Percentiles rank a stretch among this genome's conserved stretches.
phyloP scores from a whole-genome alignment of 305 asterid genomes.

The Caryopteris hybrid region DNA sequence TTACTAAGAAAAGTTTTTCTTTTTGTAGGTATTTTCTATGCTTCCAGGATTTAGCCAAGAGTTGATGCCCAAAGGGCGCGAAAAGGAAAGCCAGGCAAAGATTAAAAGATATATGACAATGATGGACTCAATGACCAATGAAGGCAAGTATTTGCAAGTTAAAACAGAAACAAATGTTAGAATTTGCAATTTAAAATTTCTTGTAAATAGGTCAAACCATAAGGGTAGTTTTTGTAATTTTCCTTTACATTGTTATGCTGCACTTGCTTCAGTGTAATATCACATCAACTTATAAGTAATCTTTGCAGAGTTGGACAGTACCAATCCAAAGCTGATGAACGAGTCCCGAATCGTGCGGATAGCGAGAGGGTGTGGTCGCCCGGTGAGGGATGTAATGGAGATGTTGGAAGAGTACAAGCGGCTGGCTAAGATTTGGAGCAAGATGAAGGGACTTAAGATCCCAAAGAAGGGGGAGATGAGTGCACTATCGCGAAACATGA shows the following conservation, averaged over 20 bases:
- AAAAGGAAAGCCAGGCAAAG: conserved; percentile 92
- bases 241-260: too few species aligned
- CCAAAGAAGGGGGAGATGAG: conserved; percentile 99
- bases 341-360: conserved; percentile 81
- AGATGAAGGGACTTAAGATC: conserved; percentile 98
- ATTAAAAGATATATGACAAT: conserved; percentile 92
- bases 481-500: conserved; percentile 77
- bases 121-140: conserved; percentile 99
- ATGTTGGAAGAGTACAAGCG: conserved; percentile 97
- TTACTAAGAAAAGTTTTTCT: not conserved
- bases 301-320: conserved; percentile 81
- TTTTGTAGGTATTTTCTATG: conserved; percentile 80
- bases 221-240: not conserved
- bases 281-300: too few species aligned
- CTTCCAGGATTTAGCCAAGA: conserved; percentile 92
- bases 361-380: conserved; percentile 91
- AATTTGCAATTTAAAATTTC: too few species aligned
- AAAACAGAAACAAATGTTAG: too few species aligned
- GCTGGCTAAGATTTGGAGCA: conserved; percentile 84
- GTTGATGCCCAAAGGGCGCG: conserved; percentile 94
- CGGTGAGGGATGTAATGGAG: conserved; percentile 72
- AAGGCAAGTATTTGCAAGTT: too few species aligned
- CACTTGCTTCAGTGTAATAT: too few species aligned
- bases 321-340: conserved; percentile 79
- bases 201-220: not conserved